Evolutionary conservation across 192 early-diverging fungal genomes (phyloP).

Genomic region (Entomortierella chlamydospora): DNA sequence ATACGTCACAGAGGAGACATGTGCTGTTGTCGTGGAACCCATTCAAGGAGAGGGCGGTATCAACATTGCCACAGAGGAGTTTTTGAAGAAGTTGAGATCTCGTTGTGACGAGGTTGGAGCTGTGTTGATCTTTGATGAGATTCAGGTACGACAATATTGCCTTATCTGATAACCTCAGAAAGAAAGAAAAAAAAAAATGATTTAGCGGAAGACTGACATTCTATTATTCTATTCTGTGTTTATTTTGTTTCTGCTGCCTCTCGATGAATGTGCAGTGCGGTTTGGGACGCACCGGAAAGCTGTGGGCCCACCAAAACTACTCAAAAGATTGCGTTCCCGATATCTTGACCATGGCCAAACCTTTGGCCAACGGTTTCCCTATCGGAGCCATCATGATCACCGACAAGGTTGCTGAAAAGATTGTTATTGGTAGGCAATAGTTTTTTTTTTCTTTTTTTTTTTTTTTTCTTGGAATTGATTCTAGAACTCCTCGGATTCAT

Average conservation of each 20-base stretch:
- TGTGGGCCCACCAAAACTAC: constrained; percentile 87
- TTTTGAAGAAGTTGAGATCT: constrained; percentile 80
- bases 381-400: constrained; percentile 93
- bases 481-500: no score
- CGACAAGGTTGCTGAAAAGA: constrained; percentile 80
- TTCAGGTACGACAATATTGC: constrained; percentile 69
- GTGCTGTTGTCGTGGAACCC: constrained; percentile 95
- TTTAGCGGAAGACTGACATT: not conserved
- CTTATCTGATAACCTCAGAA: not conserved
- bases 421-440: constrained; percentile 71
- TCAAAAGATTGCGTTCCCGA: constrained; percentile 81
- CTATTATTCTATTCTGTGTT: not conserved
- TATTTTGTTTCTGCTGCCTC: no score
- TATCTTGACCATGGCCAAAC: constrained; percentile 96
- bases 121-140: constrained; percentile 96
- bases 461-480: no score
- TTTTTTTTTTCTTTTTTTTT: not conserved
- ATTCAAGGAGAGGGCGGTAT: constrained; percentile 98
- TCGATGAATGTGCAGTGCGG: no score
- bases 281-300: constrained; percentile 87
- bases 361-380: constrained; percentile 95
- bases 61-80: constrained; percentile 75
- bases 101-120: constrained; percentile 88
- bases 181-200: not conserved
- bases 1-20: constrained; percentile 81